These are phyloP conservation scores for Suillus luteus DNA, from an alignment of 768 basidiomycete genomes.

Conservation along the genomic window DNA sequence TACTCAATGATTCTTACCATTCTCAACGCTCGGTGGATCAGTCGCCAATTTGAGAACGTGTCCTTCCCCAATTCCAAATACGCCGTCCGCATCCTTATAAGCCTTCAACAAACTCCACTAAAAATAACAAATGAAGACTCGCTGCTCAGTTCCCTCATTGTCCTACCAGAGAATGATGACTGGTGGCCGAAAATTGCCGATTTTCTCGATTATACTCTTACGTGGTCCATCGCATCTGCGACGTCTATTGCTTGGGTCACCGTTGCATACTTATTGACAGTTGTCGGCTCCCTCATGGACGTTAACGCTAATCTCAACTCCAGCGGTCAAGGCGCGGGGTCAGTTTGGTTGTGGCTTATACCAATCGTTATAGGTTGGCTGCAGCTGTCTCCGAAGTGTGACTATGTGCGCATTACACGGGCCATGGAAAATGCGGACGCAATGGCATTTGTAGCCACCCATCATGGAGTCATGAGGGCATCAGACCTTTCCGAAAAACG, in stretches of 20 bases:
- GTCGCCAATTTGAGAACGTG: slow-evolving; percentile 32
- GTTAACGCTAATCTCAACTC: slow-evolving; percentile 27
- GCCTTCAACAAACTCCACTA: slow-evolving; percentile 46
- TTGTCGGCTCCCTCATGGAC: slow-evolving; percentile 30
- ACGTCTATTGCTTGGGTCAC: slow-evolving; percentile 46
- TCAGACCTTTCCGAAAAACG: slow-evolving; percentile 4
- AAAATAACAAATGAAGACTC: slow-evolving; percentile 28
- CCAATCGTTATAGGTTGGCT: slow-evolving; percentile 44
- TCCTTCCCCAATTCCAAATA: slow-evolving; percentile 24
- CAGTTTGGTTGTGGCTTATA: slow-evolving; percentile 46
- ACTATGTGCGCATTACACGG: slow-evolving; percentile 30
- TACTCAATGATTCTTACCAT: slow-evolving; percentile 49
- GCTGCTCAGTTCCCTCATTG: slow-evolving; percentile 42
- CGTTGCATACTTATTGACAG: slow-evolving; percentile 43
- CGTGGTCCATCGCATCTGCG: slow-evolving; percentile 42
- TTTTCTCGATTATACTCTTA: slow-evolving; percentile 40
- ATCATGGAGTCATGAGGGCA: slow-evolving; percentile 11
- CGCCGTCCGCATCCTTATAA: slow-evolving; percentile 38
- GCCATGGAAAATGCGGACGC: slow-evolving; percentile 35
- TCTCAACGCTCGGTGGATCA: slow-evolving; percentile 45
- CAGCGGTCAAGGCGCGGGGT: slow-evolving; percentile 41
- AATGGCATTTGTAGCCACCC: slow-evolving; percentile 25
- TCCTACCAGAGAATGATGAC: slow-evolving; percentile 42
- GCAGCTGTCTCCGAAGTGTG: slow-evolving; percentile 42
- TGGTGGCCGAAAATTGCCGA: slow-evolving; percentile 42